Base-by-base conservation (phyloP, 495 filamentous ascomycete species). In the Xylaria curta region DNA sequence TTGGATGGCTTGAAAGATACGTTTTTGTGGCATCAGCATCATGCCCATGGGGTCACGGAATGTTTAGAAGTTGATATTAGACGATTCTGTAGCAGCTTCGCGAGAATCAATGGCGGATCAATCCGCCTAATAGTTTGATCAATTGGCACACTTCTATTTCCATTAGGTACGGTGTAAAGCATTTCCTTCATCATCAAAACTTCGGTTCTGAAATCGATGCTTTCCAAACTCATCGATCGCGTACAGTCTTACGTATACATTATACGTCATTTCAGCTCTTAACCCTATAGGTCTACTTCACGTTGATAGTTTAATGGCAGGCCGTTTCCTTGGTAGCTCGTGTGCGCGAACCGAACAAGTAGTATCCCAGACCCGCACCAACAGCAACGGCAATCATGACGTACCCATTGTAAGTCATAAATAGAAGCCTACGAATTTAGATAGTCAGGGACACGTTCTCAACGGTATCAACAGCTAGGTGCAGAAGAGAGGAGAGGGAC, bases 401-500 rank as follows among this genome's bases (percentile, higher is more conserved):
- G 87, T 91, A 94, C 19, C 97, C 96, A 75, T 99, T 99, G 81
- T 99, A 99, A 3, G 97, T 99, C 96, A 99, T 99, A 83, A 99
- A 99, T 26, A 99, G 85, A 72, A 99, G 84, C 96, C 96, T 99
- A 58, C 44, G 60, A 46, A 13, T 19, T 63, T 1, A 46, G 3
- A 0, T 21, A 67, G 49, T 68, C 36, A 68, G 49, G 47, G 33
- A 15, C 12, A 59, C 62, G 24, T 65, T 60, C 59, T 69, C 28
- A 3, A 72, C 1, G 26, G 15, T 44, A 13, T n/a, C 62, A 38
- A 21, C 59, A 38, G 36, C 8, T 26, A 10, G 56, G 28, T 6
- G 33, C 49, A 26, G 17, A 63, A 63, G 15, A 31, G 28, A 46
- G 51, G 19, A 36, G 42, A 66, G 49, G 42, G 49, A 19, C 53